Evolutionary conservation across 2,329 filamentous ascomycete species (phyloP), one percentile per base, ranked within the genome.

Genomic region (Colletotrichum magnum): DNA sequence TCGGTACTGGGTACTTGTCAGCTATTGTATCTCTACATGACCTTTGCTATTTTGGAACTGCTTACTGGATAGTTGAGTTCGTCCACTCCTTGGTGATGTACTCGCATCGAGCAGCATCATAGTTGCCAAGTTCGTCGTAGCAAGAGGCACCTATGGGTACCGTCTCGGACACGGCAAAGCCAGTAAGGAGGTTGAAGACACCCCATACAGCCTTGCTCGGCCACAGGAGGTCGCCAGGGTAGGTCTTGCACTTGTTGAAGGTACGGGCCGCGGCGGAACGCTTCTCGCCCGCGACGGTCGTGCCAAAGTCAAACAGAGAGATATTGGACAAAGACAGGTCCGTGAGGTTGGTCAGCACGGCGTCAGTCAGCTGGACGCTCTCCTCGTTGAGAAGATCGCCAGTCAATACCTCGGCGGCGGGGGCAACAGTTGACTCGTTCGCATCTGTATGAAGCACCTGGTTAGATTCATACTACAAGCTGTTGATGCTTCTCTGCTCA

Each of bases 201-300:
- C 75, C 74, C 78, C 78, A 80, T 12, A 74, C 66, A 9, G 71
- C 12, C n/a, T 71, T 65, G 26, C 58, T 56, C 1, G 78, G 77
- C 69, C 74, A 80, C 0, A 74, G 57, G 10, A 63, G 43, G n/a
- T 79, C 78, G 2, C 76, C 75, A 3, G 77, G 78, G 54, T 61
- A 79, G 0, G 74, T 75, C 62, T 80, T 81, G 73, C 79, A 81
- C 13, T 67, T 67, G 13, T 69, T 75, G 47, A 82, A 82, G 26
- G 48, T 53, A 39, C 47, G 57, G 48, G 63, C 63, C 5, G 51
- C 21, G 18, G 51, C 58, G 4, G 62, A 59, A 13, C 62, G 62
- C 36, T 59, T 59, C 56, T 65, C 48, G n/a, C 54, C 39, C 7
- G 54, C 39, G n/a, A 56, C 24, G 6, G 47, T 60, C 26, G 47